Evolutionary conservation across 2,329 filamentous ascomycete species (phyloP), one percentile per base, ranked within the genome.

Genomic region (Penicillium sp.): DNA sequence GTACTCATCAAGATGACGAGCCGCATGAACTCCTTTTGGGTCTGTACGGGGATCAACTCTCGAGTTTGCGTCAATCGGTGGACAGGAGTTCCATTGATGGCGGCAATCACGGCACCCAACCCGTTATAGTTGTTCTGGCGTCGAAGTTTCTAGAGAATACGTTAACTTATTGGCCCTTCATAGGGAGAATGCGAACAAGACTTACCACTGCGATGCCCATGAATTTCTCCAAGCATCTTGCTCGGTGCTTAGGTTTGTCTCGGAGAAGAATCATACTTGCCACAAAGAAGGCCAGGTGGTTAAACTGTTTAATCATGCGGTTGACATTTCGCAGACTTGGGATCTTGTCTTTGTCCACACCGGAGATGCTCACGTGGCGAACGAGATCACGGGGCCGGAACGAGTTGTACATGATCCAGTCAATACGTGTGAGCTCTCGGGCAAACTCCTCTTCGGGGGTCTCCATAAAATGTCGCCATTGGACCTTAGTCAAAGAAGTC

Each of bases 391-490:
- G 88, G 47, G 95, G 88, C 24, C 89, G 84, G 54, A 97, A 95
- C 1, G 90, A 91, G 45, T 88, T 95, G 69, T 96, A 97, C 87
- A 97, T 93, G 68, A 95, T 84, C 92, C 92, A 97, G 72, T 98
- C 93, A 47, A 98, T 95, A 53, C 92, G 81, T 3, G 93, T 97
- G 63, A 98, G 80, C 69, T 98, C 93, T 52, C 87, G 85, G 13
- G 92, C 92, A 58, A 97, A 86, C 42, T 89, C 82, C 53, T 95
- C 88, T 46, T 95, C 87, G 1, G 87, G 79, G 23, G 86, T 86
- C 31, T 88, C 87, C 85, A 97, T 95, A 58, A 97, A 88, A 44
- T 87, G 83, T 58, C 91, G 89, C 78, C 93, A 98, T 52, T 93
- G 87, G 37, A 86, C 77, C 69, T 97, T 97, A 59, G 84, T 88